A percentile compares a stretch with the other conserved stretches of the same genome.
These are phyloP conservation scores for Nakazawaea holstii DNA, from an alignment of 805 yeast species.

Conservation along the genomic window DNA sequence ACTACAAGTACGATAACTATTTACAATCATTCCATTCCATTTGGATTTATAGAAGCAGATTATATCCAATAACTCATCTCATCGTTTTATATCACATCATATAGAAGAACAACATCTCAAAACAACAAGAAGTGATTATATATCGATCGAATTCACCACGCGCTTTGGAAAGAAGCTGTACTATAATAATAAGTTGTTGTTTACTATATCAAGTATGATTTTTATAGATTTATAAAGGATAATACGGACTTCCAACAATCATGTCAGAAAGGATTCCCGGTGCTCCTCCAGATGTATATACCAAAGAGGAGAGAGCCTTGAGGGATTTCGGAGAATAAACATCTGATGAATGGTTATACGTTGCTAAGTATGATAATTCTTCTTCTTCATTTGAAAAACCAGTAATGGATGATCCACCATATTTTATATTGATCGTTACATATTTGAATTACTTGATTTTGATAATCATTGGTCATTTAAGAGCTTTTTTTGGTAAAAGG, in stretches of 20 bases:
- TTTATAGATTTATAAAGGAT: too few relatives aligned
- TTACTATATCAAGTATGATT: too few relatives aligned
- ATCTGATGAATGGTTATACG: constrained; percentile 58
- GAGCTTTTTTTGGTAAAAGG: constrained; percentile 79
- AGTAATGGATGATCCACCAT: constrained; percentile 80
- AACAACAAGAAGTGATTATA: too few relatives aligned
- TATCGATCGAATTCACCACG: too few relatives aligned
- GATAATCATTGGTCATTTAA: constrained; percentile 83
- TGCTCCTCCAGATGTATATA: constrained; percentile 24
- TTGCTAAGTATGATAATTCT: constrained; percentile 50
- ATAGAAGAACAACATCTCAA: too few relatives aligned
- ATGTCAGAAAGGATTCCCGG: constrained; percentile 20
- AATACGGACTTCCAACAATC: background rate
- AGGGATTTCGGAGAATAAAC: constrained; percentile 72
- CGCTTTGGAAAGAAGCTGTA: too few relatives aligned
- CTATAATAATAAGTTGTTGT: too few relatives aligned
- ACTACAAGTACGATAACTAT: too few relatives aligned
- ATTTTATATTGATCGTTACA: constrained; percentile 70
- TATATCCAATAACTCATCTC: too few relatives aligned
- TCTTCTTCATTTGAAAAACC: constrained; percentile 59
- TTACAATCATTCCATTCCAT: too few relatives aligned
- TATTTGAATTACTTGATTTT: constrained; percentile 80
- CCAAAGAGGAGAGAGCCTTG: constrained; percentile 37
- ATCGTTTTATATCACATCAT: too few relatives aligned
- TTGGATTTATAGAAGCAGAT: too few relatives aligned